Conservation (phyloP, 2,329 filamentous ascomycete species). For the Colletotrichum simmondsii region DNA sequence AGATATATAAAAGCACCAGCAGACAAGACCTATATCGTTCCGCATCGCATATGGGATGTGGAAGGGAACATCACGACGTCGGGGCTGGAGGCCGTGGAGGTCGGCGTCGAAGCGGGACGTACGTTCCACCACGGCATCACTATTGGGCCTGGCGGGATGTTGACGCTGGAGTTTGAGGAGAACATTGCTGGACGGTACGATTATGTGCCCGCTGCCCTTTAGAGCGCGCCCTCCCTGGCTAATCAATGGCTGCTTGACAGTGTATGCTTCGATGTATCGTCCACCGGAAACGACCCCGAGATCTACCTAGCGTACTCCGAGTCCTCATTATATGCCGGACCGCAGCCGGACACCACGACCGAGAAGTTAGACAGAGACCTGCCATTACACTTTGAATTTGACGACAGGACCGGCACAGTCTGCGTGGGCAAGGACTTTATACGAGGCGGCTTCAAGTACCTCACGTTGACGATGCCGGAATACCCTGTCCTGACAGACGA, state of each 20-base stretch:
- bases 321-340: conserved; percentile 36
- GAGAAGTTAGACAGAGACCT: conserved; percentile 38
- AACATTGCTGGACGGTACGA: conserved; percentile 52
- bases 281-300: conserved; percentile 41
- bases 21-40: conserved; percentile 47
- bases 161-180: conserved; percentile 52
- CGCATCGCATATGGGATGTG: conserved; percentile 44
- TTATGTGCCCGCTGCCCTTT: neutral
- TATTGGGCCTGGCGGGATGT: conserved; percentile 44
- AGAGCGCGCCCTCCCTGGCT: neutral
- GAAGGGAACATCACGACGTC: conserved; percentile 45
- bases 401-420: conserved; percentile 41
- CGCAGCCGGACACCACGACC: conserved; percentile 39
- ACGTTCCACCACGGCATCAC: conserved; percentile 36
- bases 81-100: neutral
- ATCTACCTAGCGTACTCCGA: conserved; percentile 39
- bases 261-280: conserved; percentile 47
- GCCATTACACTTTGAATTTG: conserved; percentile 41
- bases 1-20: conserved; percentile 48
- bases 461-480: conserved; percentile 52
- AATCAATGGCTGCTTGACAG: conserved; percentile 35
- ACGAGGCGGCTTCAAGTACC: conserved; percentile 56
- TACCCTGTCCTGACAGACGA: conserved; percentile 43
- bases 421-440: conserved; percentile 45
- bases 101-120: conserved; percentile 23